Conservation (phyloP, 2,329 filamentous ascomycete species). For the Lecanicillium sp. region DNA sequence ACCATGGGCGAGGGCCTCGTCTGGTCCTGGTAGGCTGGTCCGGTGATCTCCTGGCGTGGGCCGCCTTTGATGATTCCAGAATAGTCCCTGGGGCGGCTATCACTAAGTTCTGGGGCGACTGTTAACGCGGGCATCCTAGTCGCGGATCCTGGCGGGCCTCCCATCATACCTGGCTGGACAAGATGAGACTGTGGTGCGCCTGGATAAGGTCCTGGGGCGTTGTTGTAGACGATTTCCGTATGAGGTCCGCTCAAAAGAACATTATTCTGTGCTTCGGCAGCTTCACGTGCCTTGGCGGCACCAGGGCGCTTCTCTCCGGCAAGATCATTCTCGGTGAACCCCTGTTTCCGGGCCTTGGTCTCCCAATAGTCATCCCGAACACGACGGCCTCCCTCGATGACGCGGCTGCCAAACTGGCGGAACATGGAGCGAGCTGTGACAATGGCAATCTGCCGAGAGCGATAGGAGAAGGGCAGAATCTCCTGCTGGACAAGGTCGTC, state of each 20-base stretch:
- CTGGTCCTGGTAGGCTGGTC: constrained; percentile 80
- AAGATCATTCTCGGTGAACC: constrained; percentile 92
- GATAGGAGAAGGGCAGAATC: constrained; percentile 92
- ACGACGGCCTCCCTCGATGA: constrained; percentile 80
- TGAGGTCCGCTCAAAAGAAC: constrained; percentile 60
- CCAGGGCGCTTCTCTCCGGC: constrained; percentile 95
- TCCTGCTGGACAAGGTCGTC: constrained; percentile 93
- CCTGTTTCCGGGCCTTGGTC: constrained; percentile 91
- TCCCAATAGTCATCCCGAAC: constrained; percentile 99
- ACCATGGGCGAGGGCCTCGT: constrained; percentile 65
- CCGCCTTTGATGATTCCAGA: constrained; percentile 68
- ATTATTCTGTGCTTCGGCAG: constrained; percentile 60
- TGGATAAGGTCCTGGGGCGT: constrained; percentile 57
- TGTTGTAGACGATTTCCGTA: constrained; percentile 83
- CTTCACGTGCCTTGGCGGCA: constrained; percentile 79
- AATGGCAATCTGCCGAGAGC: constrained; percentile 96
- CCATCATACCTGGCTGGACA: constrained; percentile 65
- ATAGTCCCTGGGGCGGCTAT: constrained; percentile 72
- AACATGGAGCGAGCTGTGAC: constrained; percentile 98
- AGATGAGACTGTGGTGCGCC: constrained; percentile 60
- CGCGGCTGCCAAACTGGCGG: constrained; percentile 89
- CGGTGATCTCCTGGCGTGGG: constrained; percentile 82
- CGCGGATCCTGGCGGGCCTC: constrained; percentile 52
- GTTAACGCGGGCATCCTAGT: constrained; percentile 80
- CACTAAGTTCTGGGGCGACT: constrained; percentile 67